A percentile compares a stretch with the other conserved stretches of the same genome.
Evolutionary conservation across 179 eudicot genomes (phyloP).

Genomic region (Amaranthus tricolor): DNA sequence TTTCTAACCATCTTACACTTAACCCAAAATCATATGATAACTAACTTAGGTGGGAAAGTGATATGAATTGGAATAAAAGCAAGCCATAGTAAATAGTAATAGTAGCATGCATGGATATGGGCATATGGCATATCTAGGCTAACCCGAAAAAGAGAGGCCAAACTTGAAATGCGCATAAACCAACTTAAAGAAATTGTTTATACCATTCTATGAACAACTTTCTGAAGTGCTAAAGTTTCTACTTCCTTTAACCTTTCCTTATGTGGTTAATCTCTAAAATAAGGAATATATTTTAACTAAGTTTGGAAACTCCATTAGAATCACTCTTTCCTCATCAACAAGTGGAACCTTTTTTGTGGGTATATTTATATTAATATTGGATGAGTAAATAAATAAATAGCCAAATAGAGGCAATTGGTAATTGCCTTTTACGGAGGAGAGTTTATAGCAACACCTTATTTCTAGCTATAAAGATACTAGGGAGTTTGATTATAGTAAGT

Average conservation of each 20-base stretch:
- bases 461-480: not conserved
- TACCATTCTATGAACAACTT: slow-evolving; percentile 10
- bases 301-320: slow-evolving; percentile 19
- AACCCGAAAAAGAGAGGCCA: not conserved
- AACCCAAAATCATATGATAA: not conserved
- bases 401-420: too few species aligned
- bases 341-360: not conserved
- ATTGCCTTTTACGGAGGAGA: slow-evolving; percentile 9
- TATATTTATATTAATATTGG: not conserved
- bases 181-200: slow-evolving; percentile 6
- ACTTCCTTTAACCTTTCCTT: slow-evolving; percentile 15
- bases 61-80: not conserved
- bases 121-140: not conserved
- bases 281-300: slow-evolving; percentile 1
- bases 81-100: not conserved
- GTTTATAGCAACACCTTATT: not conserved
- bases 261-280: slow-evolving; percentile 11
- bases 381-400: too few species aligned
- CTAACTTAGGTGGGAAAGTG: not conserved
- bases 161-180: slow-evolving; percentile 1
- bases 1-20: too few species aligned
- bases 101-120: too few species aligned
- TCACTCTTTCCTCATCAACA: slow-evolving; percentile 19
- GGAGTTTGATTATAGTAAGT: not conserved
- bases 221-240: slow-evolving; percentile 20